Percentiles rank a stretch among this genome's conserved stretches.
phyloP scores from a whole-genome alignment of 2,329 filamentous ascomycete species.

The Monosporascus ibericus region DNA sequence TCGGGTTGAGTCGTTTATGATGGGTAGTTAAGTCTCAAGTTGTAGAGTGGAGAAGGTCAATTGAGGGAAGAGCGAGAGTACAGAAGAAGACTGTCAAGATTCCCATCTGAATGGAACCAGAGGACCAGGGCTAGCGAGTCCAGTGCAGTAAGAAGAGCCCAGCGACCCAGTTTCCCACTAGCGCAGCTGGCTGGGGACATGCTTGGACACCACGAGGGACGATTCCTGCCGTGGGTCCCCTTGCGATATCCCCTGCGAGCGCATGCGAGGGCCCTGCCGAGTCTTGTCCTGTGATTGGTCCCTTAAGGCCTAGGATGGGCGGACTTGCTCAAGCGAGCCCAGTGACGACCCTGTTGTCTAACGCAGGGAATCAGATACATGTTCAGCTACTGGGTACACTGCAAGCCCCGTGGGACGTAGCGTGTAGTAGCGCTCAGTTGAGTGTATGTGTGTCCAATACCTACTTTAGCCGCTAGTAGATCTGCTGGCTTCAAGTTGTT shows the following conservation, averaged over 20 bases:
- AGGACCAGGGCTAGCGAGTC: not conserved
- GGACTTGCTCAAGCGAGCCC: slow-evolving; percentile 20
- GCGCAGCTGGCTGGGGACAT: too few relatives aligned
- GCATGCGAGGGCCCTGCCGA: too few relatives aligned
- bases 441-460: too few relatives aligned
- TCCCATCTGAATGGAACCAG: not conserved
- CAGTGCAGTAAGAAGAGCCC: not conserved
- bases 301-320: not conserved
- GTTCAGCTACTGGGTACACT: not conserved
- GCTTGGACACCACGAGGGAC: too few relatives aligned
- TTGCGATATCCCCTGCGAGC: too few relatives aligned
- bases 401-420: too few relatives aligned
- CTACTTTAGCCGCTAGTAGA: too few relatives aligned
- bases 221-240: too few relatives aligned
- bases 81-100: slow-evolving; percentile 4
- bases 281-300: not conserved
- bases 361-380: not conserved
- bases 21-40: slow-evolving; percentile 21
- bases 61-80: slow-evolving; percentile 8
- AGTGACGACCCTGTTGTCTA: slow-evolving; percentile 1
- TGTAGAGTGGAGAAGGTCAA: slow-evolving; percentile 22
- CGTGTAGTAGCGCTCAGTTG: too few relatives aligned
- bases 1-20: slow-evolving; percentile 2
- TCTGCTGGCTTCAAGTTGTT: too few relatives aligned
- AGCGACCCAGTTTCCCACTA: not conserved